Evolutionary conservation across 139 green algal species (phyloP).

Genomic region (Closterium sp.): DNA sequence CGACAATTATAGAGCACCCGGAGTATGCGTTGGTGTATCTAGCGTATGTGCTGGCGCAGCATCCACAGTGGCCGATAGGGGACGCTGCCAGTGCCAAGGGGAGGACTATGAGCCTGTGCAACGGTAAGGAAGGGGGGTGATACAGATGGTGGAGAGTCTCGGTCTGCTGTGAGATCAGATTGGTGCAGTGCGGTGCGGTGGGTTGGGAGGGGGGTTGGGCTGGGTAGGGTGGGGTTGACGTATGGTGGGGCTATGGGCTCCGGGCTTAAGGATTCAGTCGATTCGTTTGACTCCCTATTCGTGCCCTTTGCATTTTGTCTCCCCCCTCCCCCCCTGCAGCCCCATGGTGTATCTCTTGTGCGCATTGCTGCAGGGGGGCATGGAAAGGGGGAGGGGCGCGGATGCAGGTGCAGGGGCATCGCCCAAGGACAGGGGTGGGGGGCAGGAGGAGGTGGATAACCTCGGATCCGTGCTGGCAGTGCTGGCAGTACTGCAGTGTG

Average conservation of each 20-base stretch:
- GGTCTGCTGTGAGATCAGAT: too few species aligned
- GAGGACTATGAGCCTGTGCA: constrained; percentile 14
- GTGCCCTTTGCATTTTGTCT: too few species aligned
- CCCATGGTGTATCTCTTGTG: background rate
- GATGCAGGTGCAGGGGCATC: background rate
- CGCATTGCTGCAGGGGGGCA: background rate
- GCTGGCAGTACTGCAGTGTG: too few species aligned
- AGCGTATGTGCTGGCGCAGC: constrained; percentile 76
- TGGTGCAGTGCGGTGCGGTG: too few species aligned
- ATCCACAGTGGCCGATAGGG: constrained; percentile 73
- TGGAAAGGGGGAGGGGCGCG: background rate
- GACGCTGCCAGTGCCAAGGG: background rate
- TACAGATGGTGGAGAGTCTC: too few species aligned
- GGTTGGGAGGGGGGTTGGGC: too few species aligned
- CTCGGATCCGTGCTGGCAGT: background rate
- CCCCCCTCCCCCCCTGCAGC: background rate
- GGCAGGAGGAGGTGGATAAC: background rate
- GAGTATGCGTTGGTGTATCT: constrained; percentile 78
- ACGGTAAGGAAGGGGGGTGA: background rate
- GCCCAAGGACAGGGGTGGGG: background rate
- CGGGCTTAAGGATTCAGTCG: too few species aligned
- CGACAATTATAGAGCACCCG: constrained; percentile 60
- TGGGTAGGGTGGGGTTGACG: too few species aligned
- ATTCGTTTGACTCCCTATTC: too few species aligned
- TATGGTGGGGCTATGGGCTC: too few species aligned